Percentiles rank a stretch among this genome's conserved stretches.
Conservation (phyloP, 495 filamentous ascomycete genomes). For the Tuber brumale region DNA sequence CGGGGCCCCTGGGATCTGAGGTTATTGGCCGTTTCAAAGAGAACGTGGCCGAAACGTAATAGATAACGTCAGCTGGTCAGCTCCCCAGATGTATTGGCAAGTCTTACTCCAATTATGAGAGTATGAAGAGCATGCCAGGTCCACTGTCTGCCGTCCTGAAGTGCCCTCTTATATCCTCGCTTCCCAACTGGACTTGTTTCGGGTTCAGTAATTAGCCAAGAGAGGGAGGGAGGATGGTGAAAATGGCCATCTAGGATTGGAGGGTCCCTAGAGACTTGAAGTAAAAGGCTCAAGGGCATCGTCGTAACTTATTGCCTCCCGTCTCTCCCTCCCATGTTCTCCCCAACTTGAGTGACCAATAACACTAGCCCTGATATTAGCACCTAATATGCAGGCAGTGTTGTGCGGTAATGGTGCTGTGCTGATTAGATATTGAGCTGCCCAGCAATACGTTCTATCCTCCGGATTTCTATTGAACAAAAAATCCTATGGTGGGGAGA, state of each 20-base stretch:
- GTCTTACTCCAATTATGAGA: neutral
- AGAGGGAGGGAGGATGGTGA: neutral
- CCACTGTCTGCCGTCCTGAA: neutral
- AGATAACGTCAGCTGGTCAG: neutral
- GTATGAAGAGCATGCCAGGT: neutral
- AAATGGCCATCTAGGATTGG: neutral
- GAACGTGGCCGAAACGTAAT: neutral
- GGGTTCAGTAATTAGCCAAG: neutral
- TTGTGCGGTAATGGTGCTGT: neutral
- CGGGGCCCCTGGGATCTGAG: too few species aligned
- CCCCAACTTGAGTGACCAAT: neutral
- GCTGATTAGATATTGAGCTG: neutral
- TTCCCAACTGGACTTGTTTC: neutral
- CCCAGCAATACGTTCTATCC: neutral
- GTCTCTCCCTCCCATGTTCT: neutral
- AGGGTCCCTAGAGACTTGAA: neutral
- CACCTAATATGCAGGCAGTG: neutral
- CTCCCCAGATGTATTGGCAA: neutral
- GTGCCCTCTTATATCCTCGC: neutral
- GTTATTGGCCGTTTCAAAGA: neutral
- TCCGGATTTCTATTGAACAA: neutral
- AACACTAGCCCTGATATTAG: neutral
- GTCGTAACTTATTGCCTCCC: neutral
- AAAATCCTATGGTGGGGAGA: neutral
- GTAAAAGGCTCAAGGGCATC: neutral